Evolutionary conservation across 768 basidiomycete species (phyloP).

Genomic region (Amanita fuliginea): DNA sequence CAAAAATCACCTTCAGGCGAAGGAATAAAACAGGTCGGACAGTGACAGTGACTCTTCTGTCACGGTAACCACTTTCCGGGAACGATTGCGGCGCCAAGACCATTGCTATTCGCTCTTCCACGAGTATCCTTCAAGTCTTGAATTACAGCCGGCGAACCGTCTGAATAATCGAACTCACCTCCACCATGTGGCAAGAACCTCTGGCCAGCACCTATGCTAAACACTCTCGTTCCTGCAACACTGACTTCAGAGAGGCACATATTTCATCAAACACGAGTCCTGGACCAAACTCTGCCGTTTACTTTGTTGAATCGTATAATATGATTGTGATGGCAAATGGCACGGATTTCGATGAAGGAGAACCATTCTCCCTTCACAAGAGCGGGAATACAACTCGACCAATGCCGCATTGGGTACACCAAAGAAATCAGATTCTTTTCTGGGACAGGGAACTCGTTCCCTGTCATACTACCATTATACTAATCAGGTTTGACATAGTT

Average conservation of each 20-base stretch:
- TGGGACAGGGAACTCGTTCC: too few relatives aligned
- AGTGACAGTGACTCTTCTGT: too few relatives aligned
- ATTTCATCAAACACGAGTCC: constrained; percentile 41
- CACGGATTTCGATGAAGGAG: too few relatives aligned
- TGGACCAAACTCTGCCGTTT: constrained; percentile 20
- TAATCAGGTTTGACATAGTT: too few relatives aligned
- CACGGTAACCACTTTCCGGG: constrained; percentile 29
- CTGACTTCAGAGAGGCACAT: constrained; percentile 32
- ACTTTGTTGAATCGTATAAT: constrained; percentile 21
- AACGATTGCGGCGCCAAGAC: constrained; percentile 20
- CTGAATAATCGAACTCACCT: constrained; percentile 26
- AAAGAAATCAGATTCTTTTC: too few relatives aligned
- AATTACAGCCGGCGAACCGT: constrained; percentile 18
- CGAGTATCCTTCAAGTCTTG: constrained; percentile 39
- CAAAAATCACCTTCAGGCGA: constrained; percentile 23
- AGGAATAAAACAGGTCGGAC: constrained; percentile 31
- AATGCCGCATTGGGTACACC: too few relatives aligned
- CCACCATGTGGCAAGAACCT: constrained; percentile 40
- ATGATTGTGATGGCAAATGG: too few relatives aligned
- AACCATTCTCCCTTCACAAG: too few relatives aligned
- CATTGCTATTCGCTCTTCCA: constrained; percentile 22
- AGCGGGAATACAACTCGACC: too few relatives aligned
- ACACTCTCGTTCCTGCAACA: constrained; percentile 38
- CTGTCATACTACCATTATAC: too few relatives aligned
- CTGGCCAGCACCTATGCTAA: constrained; percentile 35